These are phyloP conservation scores for Astrothelium macrocarpum DNA, from an alignment of 495 filamentous ascomycete genomes.

Conservation along the genomic window DNA sequence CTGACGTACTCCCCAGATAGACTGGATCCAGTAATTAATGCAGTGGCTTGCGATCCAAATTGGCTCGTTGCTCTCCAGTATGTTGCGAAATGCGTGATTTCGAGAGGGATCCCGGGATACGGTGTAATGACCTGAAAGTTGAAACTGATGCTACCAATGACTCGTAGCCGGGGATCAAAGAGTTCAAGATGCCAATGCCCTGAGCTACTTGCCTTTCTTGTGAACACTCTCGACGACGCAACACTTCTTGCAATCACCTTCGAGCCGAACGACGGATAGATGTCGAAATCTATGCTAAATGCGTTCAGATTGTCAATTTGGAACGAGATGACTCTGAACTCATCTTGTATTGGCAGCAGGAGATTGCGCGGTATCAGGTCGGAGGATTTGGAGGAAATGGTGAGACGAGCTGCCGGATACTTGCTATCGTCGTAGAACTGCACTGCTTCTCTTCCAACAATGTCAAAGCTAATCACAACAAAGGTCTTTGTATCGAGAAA, in stretches of 20 bases:
- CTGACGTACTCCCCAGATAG: constrained; percentile 87
- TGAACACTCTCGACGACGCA: constrained; percentile 77
- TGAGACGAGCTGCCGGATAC: constrained; percentile 87
- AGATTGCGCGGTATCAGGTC: constrained; percentile 94
- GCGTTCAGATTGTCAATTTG: constrained; percentile 88
- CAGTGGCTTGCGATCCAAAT: constrained; percentile 67
- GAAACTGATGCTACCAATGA: constrained; percentile 92
- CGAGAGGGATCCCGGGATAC: constrained; percentile 83
- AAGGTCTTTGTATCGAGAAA: constrained; percentile 96
- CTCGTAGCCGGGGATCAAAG: constrained; percentile 82
- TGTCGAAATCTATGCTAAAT: constrained; percentile 93
- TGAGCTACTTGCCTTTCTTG: constrained; percentile 59
- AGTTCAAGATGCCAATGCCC: constrained; percentile 77
- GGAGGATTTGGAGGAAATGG: constrained; percentile 90
- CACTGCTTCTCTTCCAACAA: constrained; percentile 58
- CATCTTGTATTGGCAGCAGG: constrained; percentile 90
- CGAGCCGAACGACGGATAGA: constrained; percentile 93
- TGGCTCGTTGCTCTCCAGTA: constrained; percentile 99
- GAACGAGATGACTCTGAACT: constrained; percentile 83
- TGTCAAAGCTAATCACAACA: constrained; percentile 78
- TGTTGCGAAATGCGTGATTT: constrained; percentile 95
- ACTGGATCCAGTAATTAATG: constrained; percentile 89
- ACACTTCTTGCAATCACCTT: constrained; percentile 95
- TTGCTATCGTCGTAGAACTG: constrained; percentile 90
- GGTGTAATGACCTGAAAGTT: constrained; percentile 93